Conservation (phyloP, 1,139 yeast genomes). For the Sugiyamaella xylanicola region DNA sequence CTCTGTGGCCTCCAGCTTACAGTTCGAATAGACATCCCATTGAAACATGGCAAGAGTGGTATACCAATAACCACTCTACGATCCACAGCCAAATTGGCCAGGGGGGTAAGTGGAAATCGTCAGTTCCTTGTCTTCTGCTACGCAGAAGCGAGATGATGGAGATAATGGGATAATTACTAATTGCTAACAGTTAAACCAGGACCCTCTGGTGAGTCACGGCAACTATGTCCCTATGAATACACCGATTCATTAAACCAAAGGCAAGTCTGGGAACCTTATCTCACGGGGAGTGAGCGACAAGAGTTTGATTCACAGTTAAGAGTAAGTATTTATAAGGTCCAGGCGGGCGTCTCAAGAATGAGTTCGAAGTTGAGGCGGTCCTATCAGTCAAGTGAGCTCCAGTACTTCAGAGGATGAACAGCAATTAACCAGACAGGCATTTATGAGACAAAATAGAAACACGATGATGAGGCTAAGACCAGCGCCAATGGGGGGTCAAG, state of each 20-base stretch:
- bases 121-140: conserved; percentile 7
- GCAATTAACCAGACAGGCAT: conserved; percentile 23
- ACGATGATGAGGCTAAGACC: conserved; percentile 38
- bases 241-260: conserved; percentile 40
- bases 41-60: conserved; percentile 43
- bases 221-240: conserved; percentile 39
- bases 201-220: conserved; percentile 28
- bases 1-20: conserved; percentile 32
- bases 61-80: conserved; percentile 30
- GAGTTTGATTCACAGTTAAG: conserved; percentile 39
- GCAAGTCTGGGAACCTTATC: conserved; percentile 41
- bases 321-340: conserved; percentile 26
- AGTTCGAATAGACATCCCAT: conserved; percentile 39
- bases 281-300: conserved; percentile 39
- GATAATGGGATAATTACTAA: background rate
- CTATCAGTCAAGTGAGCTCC: too few species aligned
- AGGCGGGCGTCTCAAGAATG: background rate
- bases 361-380: background rate
- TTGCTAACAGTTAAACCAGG: conserved; percentile 8
- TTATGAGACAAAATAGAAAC: conserved; percentile 37
- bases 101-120: conserved; percentile 13
- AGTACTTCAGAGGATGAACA: background rate
- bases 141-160: background rate
- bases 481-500: conserved; percentile 29
- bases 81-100: conserved; percentile 27